Base-by-base conservation (phyloP, 495 filamentous ascomycete species). In the Penicillium maclennaniae region DNA sequence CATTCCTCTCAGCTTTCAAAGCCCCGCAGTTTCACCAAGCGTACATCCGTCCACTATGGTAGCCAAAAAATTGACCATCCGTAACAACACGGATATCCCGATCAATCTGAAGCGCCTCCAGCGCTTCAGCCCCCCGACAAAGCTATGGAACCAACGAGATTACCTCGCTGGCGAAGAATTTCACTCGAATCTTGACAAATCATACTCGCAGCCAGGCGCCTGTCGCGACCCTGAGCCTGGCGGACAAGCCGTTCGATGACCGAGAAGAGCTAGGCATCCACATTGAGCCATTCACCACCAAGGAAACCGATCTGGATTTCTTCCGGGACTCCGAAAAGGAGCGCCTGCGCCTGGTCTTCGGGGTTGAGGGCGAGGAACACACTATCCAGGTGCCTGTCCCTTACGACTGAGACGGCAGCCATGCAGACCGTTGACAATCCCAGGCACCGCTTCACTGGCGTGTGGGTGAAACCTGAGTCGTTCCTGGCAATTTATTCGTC, bases 401-500 rank as follows among this genome's bases (percentile, higher is more conserved):
- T 4, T 4, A 80, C 77, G 10, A 61, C 68, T 25, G 73, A 79
- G 48, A 83, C 80, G 19, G 80, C 75, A 15, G 71, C 75, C n/a
- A 76, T 85, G 67, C 78, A 69, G 39, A 72, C 79, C 8, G 57
- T 68, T 19, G 74, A 79, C 19, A 75, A 84, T 51, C 82, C 86
- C 25, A 72, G 74, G 26, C 68, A 76, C 59, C 79, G 83, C 39
- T 88, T 88, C 65, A 92, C 87, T 3, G 84, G 80, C 10, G 72
- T 97, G 51, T 95, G 86, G 72, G 73, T 90, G 46, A 80, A 79
- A 7, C 53, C 76, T 4, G 72, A 81, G 44, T 74, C 81, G 19
- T 81, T 83, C 67, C 79, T 98, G n/a, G 77, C 89, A 6, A 73
- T 98, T 43, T 87, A 87, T 73, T 91, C 84, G 36, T 86, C 79